Conservation (phyloP, 176 grass and related monocot species). For the Tuctoria greenei region DNA sequence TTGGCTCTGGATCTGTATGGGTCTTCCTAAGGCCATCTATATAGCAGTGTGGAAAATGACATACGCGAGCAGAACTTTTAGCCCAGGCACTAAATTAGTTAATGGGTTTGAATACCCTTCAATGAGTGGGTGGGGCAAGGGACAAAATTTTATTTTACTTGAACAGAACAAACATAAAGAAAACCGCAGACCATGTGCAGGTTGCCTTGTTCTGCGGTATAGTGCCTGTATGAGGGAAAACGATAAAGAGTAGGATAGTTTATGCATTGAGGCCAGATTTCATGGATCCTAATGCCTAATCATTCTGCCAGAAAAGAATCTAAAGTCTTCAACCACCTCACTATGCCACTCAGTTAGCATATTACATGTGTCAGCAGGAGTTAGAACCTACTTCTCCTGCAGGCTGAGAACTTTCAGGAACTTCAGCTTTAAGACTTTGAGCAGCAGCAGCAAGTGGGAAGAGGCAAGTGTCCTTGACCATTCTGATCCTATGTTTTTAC, state of each 20-base stretch:
- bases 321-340: conserved; percentile 37
- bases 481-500: too few species aligned
- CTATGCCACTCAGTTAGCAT: conserved; percentile 20
- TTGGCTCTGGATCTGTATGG: conserved; percentile 35
- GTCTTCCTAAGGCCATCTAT: conserved; percentile 30
- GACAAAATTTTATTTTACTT: conserved; percentile 37
- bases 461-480: too few species aligned
- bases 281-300: conserved; percentile 36
- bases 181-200: conserved; percentile 44
- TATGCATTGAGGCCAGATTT: conserved; percentile 44
- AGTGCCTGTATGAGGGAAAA: conserved; percentile 42
- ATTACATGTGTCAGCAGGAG: conserved; percentile 32
- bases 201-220: conserved; percentile 35
- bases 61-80: conserved; percentile 29
- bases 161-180: conserved; percentile 31
- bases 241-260: conserved; percentile 35
- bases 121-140: conserved; percentile 41
- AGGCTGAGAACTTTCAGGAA: too few species aligned
- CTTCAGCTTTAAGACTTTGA: too few species aligned
- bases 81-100: conserved; percentile 35
- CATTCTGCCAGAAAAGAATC: conserved; percentile 25
- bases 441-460: too few species aligned
- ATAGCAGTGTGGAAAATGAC: conserved; percentile 34
- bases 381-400: background rate
- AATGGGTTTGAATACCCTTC: conserved; percentile 47